Evolutionary conservation across 495 filamentous ascomycete species (phyloP), one percentile per base, ranked within the genome.

Genomic region (Astrocystis sublimbata): DNA sequence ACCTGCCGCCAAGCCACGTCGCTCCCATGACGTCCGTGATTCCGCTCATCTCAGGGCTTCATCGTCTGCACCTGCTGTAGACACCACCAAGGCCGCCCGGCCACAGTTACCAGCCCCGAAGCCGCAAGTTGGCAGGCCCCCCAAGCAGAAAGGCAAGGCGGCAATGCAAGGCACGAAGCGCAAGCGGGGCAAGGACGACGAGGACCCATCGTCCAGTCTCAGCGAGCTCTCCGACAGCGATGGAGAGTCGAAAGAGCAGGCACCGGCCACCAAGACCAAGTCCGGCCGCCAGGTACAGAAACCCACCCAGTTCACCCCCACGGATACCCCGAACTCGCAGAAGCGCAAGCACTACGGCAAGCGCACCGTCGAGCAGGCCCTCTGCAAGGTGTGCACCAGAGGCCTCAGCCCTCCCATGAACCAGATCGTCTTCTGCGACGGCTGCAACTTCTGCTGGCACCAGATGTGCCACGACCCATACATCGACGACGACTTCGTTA

Each of bases 371-470:
- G 73, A 83, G 71, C 72, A 83, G 65, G 75, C 79, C 23, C 61
- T 88, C 13, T 98, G 94, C 75, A 88, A 86, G 59, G 81, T 86
- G 66, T 98, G 94, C 75, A 83, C 88, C 50, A 81, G 94, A 41
- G 86, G 90, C 8, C 85, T 91, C 52, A 90, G 87, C 58, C 89
- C 92, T 0, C 71, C 79, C 17, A 85, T 71, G 60, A 98, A 98
- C 73, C 83, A 86, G 77, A 97, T 98, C 58, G 94, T 98, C 7
- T 94, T 96, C 71, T 98, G 94, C 76, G 92, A 97, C 73, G 88
- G 86, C 12, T 98, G 94, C 78, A 92, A 94, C 70, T 81, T 80
- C 10, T 84, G 88, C 15, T 98, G 92, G 85, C 94, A 98, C 73
- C 93, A 96, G 73, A 83, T 84, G 63, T 98, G 94, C 68, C 93